These are phyloP conservation scores for Volvox carteri DNA, from an alignment of 163 green algal species.

Conservation along the genomic window DNA sequence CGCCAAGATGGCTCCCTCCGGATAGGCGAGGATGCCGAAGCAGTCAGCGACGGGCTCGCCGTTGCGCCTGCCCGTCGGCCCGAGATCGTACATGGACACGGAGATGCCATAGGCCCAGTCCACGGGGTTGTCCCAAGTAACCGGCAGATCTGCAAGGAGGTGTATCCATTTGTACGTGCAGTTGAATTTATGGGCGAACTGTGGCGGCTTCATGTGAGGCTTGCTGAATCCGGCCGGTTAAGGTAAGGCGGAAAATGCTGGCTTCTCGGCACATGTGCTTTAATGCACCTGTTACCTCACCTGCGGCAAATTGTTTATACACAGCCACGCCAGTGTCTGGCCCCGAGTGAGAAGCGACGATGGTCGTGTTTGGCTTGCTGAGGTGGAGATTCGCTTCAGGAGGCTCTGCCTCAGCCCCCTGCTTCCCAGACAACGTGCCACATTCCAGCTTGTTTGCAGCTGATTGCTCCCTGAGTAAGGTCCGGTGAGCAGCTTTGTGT, in stretches of 20 bases:
- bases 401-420: slow-evolving; percentile 43
- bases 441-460: slow-evolving; percentile 12
- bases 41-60: slow-evolving; percentile 73
- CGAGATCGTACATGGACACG: slow-evolving; percentile 66
- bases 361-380: slow-evolving; percentile 29
- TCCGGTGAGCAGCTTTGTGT: neutral
- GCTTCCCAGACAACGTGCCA: slow-evolving; percentile 44
- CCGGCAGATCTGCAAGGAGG: slow-evolving; percentile 1
- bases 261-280: no score
- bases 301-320: slow-evolving; percentile 48
- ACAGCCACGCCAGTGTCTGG: slow-evolving; percentile 40
- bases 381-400: slow-evolving; percentile 33
- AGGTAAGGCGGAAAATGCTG: no score
- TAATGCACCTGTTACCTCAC: slow-evolving; percentile 2
- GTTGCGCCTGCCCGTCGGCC: slow-evolving; percentile 53
- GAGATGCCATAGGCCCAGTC: slow-evolving; percentile 59
- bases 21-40: slow-evolving; percentile 52
- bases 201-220: no score
- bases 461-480: slow-evolving; percentile 39
- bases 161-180: neutral
- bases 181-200: neutral
- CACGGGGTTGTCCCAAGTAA: slow-evolving; percentile 38
- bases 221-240: no score
- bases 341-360: slow-evolving; percentile 47
- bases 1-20: slow-evolving; percentile 57